A percentile compares a stretch with the other conserved stretches of the same genome.
These are phyloP conservation scores for Candida glucosophila DNA, from an alignment of 1,139 yeast species.

Conservation along the genomic window DNA sequence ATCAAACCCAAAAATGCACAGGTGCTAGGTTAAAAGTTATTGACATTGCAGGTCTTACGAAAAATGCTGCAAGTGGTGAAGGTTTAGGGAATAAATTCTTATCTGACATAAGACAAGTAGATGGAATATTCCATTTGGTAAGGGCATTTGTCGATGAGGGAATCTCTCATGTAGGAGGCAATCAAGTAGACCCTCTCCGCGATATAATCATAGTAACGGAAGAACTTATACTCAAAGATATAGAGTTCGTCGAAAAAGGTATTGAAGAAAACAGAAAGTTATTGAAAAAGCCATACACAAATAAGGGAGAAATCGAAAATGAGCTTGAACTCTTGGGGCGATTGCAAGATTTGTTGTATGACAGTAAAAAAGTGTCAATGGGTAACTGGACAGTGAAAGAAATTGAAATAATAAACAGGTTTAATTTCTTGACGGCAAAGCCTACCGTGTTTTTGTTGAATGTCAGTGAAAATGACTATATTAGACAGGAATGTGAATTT, in stretches of 20 bases:
- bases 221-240: slow-evolving; percentile 63
- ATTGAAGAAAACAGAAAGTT: slow-evolving; percentile 38
- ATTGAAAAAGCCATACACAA: slow-evolving; percentile 29
- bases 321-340: slow-evolving; percentile 41
- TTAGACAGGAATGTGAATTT: slow-evolving; percentile 37
- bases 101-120: slow-evolving; percentile 64
- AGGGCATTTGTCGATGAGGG: slow-evolving; percentile 63
- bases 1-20: slow-evolving; percentile 41
- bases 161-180: slow-evolving; percentile 60
- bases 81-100: slow-evolving; percentile 71
- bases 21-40: slow-evolving; percentile 53
- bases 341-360: slow-evolving; percentile 45
- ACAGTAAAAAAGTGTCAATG: slow-evolving; percentile 45
- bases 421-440: slow-evolving; percentile 61
- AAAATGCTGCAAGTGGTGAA: slow-evolving; percentile 69
- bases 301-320: slow-evolving; percentile 20
- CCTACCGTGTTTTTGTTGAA: slow-evolving; percentile 59
- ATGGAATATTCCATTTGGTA: slow-evolving; percentile 65
- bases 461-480: slow-evolving; percentile 49
- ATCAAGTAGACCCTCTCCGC: slow-evolving; percentile 55
- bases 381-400: slow-evolving; percentile 49
- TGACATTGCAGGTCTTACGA: slow-evolving; percentile 70
- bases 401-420: slow-evolving; percentile 46
- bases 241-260: slow-evolving; percentile 55
- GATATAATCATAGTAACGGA: slow-evolving; percentile 64